Evolutionary conservation across 2,329 filamentous ascomycete species (phyloP), one percentile per base, ranked within the genome.

Genomic region (Colletotrichum navitas): DNA sequence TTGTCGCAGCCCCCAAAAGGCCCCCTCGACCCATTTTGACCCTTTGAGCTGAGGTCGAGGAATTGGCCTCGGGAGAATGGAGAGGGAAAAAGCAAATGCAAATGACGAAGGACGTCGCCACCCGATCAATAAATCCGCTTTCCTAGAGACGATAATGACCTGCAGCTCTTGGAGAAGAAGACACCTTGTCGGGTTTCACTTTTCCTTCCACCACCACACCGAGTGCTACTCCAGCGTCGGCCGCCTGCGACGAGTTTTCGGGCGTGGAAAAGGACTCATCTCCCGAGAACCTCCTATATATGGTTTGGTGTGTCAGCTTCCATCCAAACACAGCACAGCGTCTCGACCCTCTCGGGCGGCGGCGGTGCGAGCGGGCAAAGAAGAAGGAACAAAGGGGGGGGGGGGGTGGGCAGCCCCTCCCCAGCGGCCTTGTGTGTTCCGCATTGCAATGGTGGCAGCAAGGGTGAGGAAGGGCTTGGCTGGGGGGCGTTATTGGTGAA

Each of bases 121-220:
- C 54, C 34, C 14, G n/a, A 14, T 36, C 60, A 71, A 71, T 71
- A 51, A 72, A 45, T 41, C 43, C 47, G 63, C 63, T 51, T 12
- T 26, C 67, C 54, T 73, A 74, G 45, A 74, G 72, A 32, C 66
- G 72, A 73, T 74, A 69, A 64, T 66, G 61, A 66, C 70, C 70
- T 62, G 70, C 72, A 73, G 72, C 56, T 72, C 52, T 66, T 63
- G 59, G 56, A 36, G 66, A 52, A 36, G 66, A 52, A 63, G 72
- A 41, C 39, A 18, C 56, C 55, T 62, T 61, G 67, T 59, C 56
- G 43, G 55, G 47, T 71, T 62, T 66, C 58, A 63, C 60, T 61
- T 66, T 73, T 56, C 73, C 68, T 66, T 74, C 73, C 60, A 74
- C 73, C 39, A 74, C 68, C 58, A 74, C 73, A 54, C 73, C 73